Evolutionary conservation across 2,329 filamentous ascomycete genomes (phyloP).

Genomic region (Penicillium sp.): DNA sequence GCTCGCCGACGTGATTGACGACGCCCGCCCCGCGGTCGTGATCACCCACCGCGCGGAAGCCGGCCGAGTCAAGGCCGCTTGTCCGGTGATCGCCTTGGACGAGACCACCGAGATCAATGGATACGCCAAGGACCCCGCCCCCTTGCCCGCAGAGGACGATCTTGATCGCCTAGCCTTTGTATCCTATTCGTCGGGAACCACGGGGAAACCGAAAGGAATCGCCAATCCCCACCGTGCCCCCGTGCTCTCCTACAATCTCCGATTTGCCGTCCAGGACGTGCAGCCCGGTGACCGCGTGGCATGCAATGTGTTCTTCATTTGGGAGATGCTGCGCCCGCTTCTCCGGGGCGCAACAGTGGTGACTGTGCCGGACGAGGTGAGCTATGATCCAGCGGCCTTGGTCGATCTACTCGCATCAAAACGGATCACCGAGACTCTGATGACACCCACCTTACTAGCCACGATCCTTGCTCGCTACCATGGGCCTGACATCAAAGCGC

Average conservation of each 20-base stretch:
- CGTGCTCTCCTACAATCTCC: conserved; percentile 69
- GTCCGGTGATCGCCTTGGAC: conserved; percentile 65
- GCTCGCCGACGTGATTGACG: conserved; percentile 71
- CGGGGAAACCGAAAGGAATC: conserved; percentile 77
- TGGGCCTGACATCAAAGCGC: conserved; percentile 61
- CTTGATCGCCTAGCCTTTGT: conserved; percentile 73
- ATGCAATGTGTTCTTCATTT: conserved; percentile 86
- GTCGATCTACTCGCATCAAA: conserved; percentile 66
- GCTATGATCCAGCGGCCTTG: conserved; percentile 72
- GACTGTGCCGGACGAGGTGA: conserved; percentile 69
- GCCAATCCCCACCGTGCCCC: conserved; percentile 73
- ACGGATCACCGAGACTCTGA: conserved; percentile 73
- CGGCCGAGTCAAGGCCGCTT: conserved; percentile 60
- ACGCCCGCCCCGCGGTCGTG: conserved; percentile 68
- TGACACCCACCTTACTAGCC: conserved; percentile 76
- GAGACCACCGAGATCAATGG: conserved; percentile 37
- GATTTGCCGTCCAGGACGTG: conserved; percentile 68
- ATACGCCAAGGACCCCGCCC: conserved; percentile 46
- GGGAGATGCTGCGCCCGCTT: conserved; percentile 77
- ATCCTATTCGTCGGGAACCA: conserved; percentile 76
- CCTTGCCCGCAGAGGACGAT: conserved; percentile 62
- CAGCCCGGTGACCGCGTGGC: conserved; percentile 71
- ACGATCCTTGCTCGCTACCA: conserved; percentile 69
- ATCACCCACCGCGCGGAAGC: conserved; percentile 65
- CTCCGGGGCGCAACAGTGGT: conserved; percentile 73